A percentile compares a stretch with the other conserved stretches of the same genome.
These are phyloP conservation scores for Talaromyces sp. DNA, from an alignment of 2,329 filamentous ascomycete genomes.

Conservation along the genomic window DNA sequence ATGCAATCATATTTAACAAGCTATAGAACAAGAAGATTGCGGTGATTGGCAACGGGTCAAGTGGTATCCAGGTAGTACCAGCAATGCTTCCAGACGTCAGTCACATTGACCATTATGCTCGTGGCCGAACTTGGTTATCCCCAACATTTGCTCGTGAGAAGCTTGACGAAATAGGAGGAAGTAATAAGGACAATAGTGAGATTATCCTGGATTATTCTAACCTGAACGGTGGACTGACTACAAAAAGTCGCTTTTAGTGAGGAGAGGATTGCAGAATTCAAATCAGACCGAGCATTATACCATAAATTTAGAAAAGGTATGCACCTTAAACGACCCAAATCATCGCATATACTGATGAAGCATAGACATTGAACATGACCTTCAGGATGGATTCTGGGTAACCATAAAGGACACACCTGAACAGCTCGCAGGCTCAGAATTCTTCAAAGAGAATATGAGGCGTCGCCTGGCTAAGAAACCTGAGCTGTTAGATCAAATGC, in stretches of 20 bases:
- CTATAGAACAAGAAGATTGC: constrained; percentile 26
- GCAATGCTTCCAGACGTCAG: constrained; percentile 25
- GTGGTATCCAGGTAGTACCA: constrained; percentile 33
- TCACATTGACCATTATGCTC: constrained; percentile 19
- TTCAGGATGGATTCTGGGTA: constrained; percentile 31
- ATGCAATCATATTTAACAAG: background rate
- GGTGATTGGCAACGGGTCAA: constrained; percentile 29
- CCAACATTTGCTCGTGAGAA: constrained; percentile 25
- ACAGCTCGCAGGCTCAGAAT: constrained; percentile 24
- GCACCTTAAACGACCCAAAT: background rate
- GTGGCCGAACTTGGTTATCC: constrained; percentile 16
- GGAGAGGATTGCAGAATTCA: constrained; percentile 33
- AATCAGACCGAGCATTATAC: constrained; percentile 29
- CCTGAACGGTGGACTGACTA: background rate
- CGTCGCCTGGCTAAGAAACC: constrained; percentile 33
- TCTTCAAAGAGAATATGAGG: constrained; percentile 33
- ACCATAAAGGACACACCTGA: constrained; percentile 29
- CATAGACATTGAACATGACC: constrained; percentile 30
- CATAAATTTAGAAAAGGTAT: constrained; percentile 35
- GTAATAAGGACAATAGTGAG: constrained; percentile 30
- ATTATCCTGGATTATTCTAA: background rate
- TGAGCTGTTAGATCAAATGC: constrained; percentile 33
- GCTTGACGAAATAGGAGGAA: constrained; percentile 26
- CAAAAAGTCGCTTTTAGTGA: constrained; percentile 28
- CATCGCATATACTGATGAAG: background rate